phyloP scores from a whole-genome alignment of 192 early-diverging fungal genomes.

The Pilaira anomala region DNA sequence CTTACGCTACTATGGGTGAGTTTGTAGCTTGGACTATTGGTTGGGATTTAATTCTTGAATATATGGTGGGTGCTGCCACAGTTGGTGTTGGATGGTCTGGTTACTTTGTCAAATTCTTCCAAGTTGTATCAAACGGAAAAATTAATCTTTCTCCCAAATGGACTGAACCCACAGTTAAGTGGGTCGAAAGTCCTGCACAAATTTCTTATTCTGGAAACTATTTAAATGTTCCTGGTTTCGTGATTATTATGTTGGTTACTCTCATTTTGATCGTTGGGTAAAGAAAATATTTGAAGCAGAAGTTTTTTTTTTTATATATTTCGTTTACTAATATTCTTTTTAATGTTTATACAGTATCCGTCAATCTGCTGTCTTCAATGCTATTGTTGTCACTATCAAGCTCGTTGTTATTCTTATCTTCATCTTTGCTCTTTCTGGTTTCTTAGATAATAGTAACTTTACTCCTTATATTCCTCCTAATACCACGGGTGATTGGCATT shows the following conservation, averaged over 20 bases:
- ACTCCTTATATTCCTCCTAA: conserved; percentile 72
- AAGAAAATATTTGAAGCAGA: not conserved
- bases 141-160: conserved; percentile 49
- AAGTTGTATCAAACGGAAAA: conserved; percentile 50
- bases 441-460: conserved; percentile 70
- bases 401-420: conserved; percentile 71
- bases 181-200: conserved; percentile 46
- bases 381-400: conserved; percentile 69
- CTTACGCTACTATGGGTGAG: conserved; percentile 85
- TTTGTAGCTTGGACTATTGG: conserved; percentile 87
- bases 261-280: conserved; percentile 62
- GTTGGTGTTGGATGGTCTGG: conserved; percentile 81
- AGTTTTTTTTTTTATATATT: not conserved
- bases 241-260: conserved; percentile 64
- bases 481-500: conserved; percentile 37
- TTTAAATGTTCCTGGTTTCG: conserved; percentile 75
- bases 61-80: conserved; percentile 79
- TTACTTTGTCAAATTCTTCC: conserved; percentile 72
- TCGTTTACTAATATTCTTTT: not conserved
- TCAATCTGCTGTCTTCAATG: conserved; percentile 73
- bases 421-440: conserved; percentile 71
- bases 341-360: conserved; percentile 51
- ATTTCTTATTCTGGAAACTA: conserved; percentile 44
- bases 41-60: conserved; percentile 89
- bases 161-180: conserved; percentile 69